Conservation (phyloP, 768 basidiomycete genomes). For the Tricholomella constricta region DNA sequence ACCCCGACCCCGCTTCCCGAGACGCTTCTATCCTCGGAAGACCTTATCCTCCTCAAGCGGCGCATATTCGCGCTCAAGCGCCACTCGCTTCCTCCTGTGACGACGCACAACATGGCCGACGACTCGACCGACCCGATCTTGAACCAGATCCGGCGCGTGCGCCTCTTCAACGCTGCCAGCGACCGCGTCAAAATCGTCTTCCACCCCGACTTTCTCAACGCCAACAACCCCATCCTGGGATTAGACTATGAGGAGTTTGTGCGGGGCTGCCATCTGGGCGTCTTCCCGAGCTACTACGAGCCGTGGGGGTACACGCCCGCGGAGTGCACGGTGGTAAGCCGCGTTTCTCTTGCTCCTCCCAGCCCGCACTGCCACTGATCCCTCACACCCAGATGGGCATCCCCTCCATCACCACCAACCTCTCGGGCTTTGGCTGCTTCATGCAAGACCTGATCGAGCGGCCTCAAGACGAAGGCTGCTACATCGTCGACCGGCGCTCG, state of each 20-base stretch:
- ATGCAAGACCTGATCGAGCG: conserved; percentile 98
- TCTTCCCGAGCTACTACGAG: conserved; percentile 98
- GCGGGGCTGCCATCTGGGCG: conserved; percentile 95
- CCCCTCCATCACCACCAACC: conserved; percentile 94
- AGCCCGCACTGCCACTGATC: conserved; percentile 5
- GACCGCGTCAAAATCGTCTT: conserved; percentile 98
- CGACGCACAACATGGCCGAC: conserved; percentile 99
- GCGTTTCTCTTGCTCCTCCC: not conserved
- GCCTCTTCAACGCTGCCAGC: conserved; percentile 83
- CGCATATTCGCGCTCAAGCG: conserved; percentile 96
- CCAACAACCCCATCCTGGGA: conserved; percentile 96
- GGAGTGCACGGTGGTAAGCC: conserved; percentile 93
- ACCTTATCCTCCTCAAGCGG: conserved; percentile 92
- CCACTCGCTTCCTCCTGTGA: conserved; percentile 90
- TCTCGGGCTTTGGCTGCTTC: conserved; percentile 97
- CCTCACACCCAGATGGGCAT: conserved; percentile 80
- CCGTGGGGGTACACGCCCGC: conserved; percentile 98
- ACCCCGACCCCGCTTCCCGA: conserved; percentile 74
- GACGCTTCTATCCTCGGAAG: conserved; percentile 83
- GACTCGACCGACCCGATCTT: conserved; percentile 91
- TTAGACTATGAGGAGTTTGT: conserved; percentile 99
- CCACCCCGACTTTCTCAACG: conserved; percentile 97
- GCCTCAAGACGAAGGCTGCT: conserved; percentile 93
- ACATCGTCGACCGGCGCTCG: conserved; percentile 91
- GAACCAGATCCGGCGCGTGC: conserved; percentile 91